These are phyloP conservation scores for Wallacemonas sp. DNA, from an alignment of 208 protist species.

Conservation along the genomic window DNA sequence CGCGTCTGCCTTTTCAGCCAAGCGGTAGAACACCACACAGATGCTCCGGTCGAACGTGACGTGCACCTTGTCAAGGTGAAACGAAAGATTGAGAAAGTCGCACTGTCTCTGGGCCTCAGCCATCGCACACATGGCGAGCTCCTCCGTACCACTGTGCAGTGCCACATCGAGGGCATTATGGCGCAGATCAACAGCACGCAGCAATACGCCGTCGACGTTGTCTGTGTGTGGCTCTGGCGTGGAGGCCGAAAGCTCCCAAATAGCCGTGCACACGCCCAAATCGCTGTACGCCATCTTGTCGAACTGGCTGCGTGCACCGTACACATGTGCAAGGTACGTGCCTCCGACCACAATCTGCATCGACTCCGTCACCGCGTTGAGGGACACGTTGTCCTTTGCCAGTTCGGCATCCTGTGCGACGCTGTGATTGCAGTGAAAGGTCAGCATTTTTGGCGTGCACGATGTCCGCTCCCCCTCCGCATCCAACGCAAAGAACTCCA, in stretches of 20 bases:
- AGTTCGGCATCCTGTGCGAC: not conserved
- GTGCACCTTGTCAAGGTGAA: conserved; percentile 56
- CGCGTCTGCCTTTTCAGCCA: conserved; percentile 27
- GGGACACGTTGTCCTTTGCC: not conserved
- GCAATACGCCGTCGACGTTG: conserved; percentile 41
- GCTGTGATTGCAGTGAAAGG: not conserved
- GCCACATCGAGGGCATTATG: conserved; percentile 16
- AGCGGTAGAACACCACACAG: conserved; percentile 58
- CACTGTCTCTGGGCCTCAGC: conserved; percentile 60
- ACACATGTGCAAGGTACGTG: conserved; percentile 47
- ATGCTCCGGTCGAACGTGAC: conserved; percentile 57
- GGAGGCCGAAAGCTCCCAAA: conserved; percentile 9
- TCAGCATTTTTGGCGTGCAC: not conserved
- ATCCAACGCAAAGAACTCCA: not conserved
- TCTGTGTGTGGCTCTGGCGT: not conserved
- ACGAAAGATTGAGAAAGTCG: conserved; percentile 59
- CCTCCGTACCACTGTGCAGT: not conserved
- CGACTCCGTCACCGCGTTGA: not conserved
- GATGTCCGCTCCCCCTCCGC: not conserved
- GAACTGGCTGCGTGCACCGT: conserved; percentile 38
- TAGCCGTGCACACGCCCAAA: conserved; percentile 42
- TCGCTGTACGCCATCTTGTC: conserved; percentile 46
- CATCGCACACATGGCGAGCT: conserved; percentile 35
- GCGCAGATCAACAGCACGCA: conserved; percentile 42
- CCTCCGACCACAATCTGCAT: conserved; percentile 26